phyloP scores from a whole-genome alignment of 345 rosid genomes.

The Eucalyptus pauciflora region DNA sequence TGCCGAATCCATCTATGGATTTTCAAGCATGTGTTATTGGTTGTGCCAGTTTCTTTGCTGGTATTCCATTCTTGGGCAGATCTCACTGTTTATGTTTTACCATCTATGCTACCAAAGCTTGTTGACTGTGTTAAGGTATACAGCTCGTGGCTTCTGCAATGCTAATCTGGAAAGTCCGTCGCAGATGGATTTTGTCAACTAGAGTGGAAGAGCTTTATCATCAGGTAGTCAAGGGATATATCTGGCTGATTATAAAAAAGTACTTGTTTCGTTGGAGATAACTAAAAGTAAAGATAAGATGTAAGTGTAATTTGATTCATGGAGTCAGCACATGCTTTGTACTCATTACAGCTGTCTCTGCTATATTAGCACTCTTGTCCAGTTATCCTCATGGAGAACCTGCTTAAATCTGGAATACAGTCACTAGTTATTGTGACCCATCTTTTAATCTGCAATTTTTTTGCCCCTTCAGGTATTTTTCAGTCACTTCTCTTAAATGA shows the following conservation, averaged over 20 bases:
- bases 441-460: not conserved
- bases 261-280: not conserved
- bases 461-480: not conserved
- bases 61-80: constrained; percentile 26
- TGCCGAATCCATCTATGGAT: constrained; percentile 58
- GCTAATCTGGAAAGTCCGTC: constrained; percentile 28
- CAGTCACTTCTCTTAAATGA: not conserved
- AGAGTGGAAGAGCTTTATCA: constrained; percentile 63
- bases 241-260: not conserved
- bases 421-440: not conserved
- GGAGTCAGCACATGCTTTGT: not conserved
- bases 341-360: not conserved
- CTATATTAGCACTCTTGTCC: not conserved
- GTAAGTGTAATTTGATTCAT: not conserved
- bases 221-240: constrained; percentile 32
- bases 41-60: constrained; percentile 32
- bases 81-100: constrained; percentile 21
- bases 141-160: constrained; percentile 49
- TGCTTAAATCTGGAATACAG: not conserved
- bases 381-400: not conserved
- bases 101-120: constrained; percentile 31
- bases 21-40: constrained; percentile 20
- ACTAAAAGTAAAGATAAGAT: not conserved
- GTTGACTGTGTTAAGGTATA: constrained; percentile 43
- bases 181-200: constrained; percentile 21